Conservation (phyloP, 108 stramenopile species). For the Skeletonema costatum region DNA sequence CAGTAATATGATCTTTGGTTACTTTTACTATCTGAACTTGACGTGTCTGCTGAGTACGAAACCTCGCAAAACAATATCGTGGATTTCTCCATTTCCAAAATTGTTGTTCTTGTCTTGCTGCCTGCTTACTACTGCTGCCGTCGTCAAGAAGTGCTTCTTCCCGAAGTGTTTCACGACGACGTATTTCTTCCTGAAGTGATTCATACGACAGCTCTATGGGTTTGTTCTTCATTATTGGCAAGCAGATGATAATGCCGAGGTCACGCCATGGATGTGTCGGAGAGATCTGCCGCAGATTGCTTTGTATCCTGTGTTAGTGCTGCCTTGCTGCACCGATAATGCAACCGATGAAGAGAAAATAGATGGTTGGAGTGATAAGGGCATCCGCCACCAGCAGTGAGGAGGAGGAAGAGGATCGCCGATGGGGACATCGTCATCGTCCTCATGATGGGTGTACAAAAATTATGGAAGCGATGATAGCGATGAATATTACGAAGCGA, state of each 20-base stretch:
- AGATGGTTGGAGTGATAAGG: background rate
- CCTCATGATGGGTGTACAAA: no score
- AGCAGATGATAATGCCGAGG: background rate
- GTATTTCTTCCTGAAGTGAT: background rate
- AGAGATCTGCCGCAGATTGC: background rate
- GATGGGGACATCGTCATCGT: background rate
- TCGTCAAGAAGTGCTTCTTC: background rate
- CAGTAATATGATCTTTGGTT: slow-evolving; percentile 48
- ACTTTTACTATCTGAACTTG: background rate
- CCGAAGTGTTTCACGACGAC: background rate
- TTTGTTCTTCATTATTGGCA: background rate
- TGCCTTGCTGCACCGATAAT: background rate
- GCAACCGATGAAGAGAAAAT: background rate
- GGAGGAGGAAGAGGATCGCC: background rate
- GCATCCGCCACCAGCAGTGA: background rate
- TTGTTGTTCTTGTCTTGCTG: background rate
- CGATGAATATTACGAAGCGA: no score
- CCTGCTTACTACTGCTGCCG: background rate
- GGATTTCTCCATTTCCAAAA: slow-evolving; percentile 45
- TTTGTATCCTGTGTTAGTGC: background rate
- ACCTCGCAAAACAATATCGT: slow-evolving; percentile 37
- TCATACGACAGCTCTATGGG: background rate
- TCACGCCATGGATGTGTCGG: no score
- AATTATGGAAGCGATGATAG: no score
- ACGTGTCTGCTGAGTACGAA: background rate